phyloP scores from a whole-genome alignment of 345 rosid genomes.

The Ceriops decandra region DNA sequence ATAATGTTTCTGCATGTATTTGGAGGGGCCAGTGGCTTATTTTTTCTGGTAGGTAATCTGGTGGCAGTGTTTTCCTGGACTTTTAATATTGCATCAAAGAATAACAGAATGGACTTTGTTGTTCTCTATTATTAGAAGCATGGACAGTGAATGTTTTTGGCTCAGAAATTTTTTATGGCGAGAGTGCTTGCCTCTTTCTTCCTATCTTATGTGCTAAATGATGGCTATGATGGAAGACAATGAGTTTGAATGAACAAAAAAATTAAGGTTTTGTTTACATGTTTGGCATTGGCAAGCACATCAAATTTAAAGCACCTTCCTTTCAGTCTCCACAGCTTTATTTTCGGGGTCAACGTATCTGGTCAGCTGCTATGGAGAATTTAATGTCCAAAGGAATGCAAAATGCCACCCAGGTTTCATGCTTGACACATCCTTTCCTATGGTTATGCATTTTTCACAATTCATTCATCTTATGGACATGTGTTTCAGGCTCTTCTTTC shows the following conservation, averaged over 20 bases:
- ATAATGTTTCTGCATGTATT: too few species aligned
- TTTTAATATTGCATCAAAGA: too few species aligned
- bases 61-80: not conserved
- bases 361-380: conserved; percentile 28
- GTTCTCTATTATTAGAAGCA: not conserved
- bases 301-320: not conserved
- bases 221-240: not conserved
- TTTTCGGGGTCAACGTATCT: conserved; percentile 32
- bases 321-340: conserved; percentile 26
- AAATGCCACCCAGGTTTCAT: conserved; percentile 23
- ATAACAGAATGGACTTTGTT: not conserved
- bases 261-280: not conserved
- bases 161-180: not conserved
- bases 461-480: not conserved
- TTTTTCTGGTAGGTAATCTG: too few species aligned
- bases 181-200: not conserved
- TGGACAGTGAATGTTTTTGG: not conserved
- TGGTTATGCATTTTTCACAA: not conserved
- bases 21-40: too few species aligned
- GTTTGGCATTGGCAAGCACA: not conserved
- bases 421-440: not conserved
- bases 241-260: too few species aligned
- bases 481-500: conserved; percentile 29
- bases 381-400: conserved; percentile 30
- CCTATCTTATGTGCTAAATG: not conserved